phyloP scores from a whole-genome alignment of 176 grass and related monocot species.

The Cocos nucifera region DNA sequence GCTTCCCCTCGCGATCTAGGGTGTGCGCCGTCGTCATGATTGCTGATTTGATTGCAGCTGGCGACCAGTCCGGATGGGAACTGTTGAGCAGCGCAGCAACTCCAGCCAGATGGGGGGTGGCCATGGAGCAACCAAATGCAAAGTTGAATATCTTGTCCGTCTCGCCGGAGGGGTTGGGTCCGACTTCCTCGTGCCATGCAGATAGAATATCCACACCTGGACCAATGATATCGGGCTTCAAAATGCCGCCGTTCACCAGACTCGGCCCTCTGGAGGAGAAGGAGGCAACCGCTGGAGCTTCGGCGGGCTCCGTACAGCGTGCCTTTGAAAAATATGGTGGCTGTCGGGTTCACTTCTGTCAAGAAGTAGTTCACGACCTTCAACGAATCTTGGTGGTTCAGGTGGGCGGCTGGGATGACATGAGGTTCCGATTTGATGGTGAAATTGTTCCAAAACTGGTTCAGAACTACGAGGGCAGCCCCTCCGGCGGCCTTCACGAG shows the following conservation, averaged over 20 bases:
- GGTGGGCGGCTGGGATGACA: not conserved
- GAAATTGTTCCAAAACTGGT: not conserved
- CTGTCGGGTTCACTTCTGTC: not conserved
- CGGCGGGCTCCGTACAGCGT: not conserved
- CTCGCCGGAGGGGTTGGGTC: too few relatives aligned
- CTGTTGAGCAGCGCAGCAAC: slow-evolving; percentile 61
- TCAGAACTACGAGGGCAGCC: slow-evolving; percentile 5
- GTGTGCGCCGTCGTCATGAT: slow-evolving; percentile 50
- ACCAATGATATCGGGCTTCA: not conserved
- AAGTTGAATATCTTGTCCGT: too few relatives aligned
- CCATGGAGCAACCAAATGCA: slow-evolving; percentile 25
- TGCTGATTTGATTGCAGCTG: slow-evolving; percentile 55
- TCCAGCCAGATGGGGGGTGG: slow-evolving; percentile 64
- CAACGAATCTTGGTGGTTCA: not conserved
- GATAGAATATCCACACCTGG: too few relatives aligned
- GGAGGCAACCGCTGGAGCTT: not conserved
- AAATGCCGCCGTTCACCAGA: not conserved
- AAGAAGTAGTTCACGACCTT: not conserved
- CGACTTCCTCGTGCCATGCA: too few relatives aligned
- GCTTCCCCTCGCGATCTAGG: slow-evolving; percentile 29
- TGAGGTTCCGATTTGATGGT: not conserved
- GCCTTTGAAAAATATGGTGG: not conserved
- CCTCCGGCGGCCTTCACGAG: slow-evolving; percentile 3
- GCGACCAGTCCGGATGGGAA: slow-evolving; percentile 53
- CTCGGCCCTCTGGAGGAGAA: slow-evolving; percentile 1